phyloP scores from a whole-genome alignment of 148 eudicot genomes.

The Oxyria digyna region DNA sequence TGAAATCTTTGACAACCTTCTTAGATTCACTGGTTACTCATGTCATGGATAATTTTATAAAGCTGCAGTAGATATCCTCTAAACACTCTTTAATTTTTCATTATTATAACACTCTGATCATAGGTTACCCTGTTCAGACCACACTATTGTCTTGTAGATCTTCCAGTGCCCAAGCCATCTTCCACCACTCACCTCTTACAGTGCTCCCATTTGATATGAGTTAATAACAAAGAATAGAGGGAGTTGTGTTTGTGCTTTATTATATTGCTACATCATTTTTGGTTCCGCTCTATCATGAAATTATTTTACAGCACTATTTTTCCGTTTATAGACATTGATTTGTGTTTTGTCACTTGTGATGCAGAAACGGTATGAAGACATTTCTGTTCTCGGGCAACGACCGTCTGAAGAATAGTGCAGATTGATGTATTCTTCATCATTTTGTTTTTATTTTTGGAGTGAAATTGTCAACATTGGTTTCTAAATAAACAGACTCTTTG shows the following conservation, averaged over 20 bases:
- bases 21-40: too few species aligned
- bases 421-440: not conserved
- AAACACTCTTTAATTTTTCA: not conserved
- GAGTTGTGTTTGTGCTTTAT: too few species aligned
- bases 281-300: not conserved
- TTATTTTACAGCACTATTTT: not conserved
- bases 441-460: not conserved
- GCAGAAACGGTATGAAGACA: conserved; percentile 14
- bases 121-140: not conserved
- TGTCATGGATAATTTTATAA: not conserved
- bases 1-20: too few species aligned
- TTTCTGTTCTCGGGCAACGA: conserved; percentile 11
- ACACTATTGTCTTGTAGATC: too few species aligned
- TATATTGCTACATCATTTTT: not conserved
- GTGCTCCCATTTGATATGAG: not conserved
- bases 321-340: not conserved
- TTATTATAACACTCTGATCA: not conserved
- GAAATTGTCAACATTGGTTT: not conserved
- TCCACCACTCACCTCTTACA: not conserved
- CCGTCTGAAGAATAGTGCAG: conserved; percentile 5
- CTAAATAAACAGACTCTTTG: not conserved
- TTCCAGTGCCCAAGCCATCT: too few species aligned
- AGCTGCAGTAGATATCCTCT: not conserved
- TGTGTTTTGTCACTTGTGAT: not conserved
- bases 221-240: not conserved